These are phyloP conservation scores for Nakataea oryzae DNA, from an alignment of 2,329 filamentous ascomycete genomes.

Conservation along the genomic window DNA sequence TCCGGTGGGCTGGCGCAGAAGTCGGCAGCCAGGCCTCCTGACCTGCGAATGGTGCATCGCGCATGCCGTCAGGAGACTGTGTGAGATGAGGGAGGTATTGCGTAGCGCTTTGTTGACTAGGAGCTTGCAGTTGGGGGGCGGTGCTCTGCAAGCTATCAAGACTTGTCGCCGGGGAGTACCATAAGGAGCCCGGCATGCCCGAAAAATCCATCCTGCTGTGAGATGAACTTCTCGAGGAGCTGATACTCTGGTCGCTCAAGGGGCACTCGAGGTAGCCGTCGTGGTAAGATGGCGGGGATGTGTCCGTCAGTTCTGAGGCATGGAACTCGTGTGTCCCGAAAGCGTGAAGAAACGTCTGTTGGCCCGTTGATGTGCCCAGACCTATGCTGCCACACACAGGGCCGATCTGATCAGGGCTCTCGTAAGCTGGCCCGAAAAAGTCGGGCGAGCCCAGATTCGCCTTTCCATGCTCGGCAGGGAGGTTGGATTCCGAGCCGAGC, in stretches of 20 bases:
- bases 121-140: neutral
- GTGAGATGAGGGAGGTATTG: neutral
- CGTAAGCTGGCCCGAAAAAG: too few species aligned
- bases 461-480: neutral
- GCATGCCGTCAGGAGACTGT: neutral
- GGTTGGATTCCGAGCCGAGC: neutral
- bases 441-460: too few species aligned
- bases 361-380: too few species aligned
- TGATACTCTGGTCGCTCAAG: neutral
- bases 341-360: too few species aligned
- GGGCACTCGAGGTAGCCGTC: neutral
- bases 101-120: neutral
- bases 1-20: neutral
- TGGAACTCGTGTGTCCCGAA: too few species aligned
- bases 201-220: neutral
- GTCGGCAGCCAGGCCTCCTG: neutral
- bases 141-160: neutral
- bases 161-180: neutral
- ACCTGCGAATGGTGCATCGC: neutral
- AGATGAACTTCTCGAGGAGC: neutral
- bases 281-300: too few species aligned
- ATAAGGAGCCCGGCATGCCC: too few species aligned
- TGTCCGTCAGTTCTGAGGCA: neutral
- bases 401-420: too few species aligned
- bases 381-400: too few species aligned